Evolutionary conservation across 352 stramenopile species (phyloP).

Genomic region (Phytopythium litorale): DNA sequence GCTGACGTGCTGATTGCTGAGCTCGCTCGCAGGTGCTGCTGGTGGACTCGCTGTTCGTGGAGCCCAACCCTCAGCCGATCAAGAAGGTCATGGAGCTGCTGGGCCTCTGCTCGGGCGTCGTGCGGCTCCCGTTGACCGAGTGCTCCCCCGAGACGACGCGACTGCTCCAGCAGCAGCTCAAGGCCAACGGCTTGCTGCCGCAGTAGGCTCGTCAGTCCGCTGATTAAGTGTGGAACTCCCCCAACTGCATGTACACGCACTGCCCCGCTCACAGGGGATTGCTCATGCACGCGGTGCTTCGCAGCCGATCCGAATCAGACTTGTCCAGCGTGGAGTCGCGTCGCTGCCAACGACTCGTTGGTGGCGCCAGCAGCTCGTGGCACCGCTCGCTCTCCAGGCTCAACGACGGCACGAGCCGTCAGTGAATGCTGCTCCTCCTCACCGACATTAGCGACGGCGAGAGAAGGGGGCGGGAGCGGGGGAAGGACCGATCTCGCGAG

Average conservation of each 20-base stretch:
- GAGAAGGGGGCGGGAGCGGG: no score
- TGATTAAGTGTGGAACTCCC: neutral
- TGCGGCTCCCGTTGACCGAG: conserved; percentile 42
- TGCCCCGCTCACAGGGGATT: neutral
- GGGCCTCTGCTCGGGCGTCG: conserved; percentile 49
- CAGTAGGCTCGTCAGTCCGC: neutral
- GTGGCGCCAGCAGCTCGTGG: neutral
- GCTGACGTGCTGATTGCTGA: neutral
- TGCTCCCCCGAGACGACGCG: conserved; percentile 40
- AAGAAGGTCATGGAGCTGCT: conserved; percentile 75
- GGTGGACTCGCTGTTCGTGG: conserved; percentile 68
- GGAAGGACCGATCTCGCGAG: no score
- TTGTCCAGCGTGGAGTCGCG: neutral
- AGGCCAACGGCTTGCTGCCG: conserved; percentile 36
- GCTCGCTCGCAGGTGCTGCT: conserved; percentile 34
- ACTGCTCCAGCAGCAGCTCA: conserved; percentile 42
- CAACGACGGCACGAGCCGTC: neutral
- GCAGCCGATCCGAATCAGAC: neutral
- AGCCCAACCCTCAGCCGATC: conserved; percentile 75
- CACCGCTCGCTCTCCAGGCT: neutral
- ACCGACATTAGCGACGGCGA: no score
- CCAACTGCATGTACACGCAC: neutral
- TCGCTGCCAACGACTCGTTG: no score
- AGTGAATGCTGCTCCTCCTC: neutral
- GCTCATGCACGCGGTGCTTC: neutral